phyloP scores from a whole-genome alignment of 1,139 yeast genomes.

The Taphrina pruni region DNA sequence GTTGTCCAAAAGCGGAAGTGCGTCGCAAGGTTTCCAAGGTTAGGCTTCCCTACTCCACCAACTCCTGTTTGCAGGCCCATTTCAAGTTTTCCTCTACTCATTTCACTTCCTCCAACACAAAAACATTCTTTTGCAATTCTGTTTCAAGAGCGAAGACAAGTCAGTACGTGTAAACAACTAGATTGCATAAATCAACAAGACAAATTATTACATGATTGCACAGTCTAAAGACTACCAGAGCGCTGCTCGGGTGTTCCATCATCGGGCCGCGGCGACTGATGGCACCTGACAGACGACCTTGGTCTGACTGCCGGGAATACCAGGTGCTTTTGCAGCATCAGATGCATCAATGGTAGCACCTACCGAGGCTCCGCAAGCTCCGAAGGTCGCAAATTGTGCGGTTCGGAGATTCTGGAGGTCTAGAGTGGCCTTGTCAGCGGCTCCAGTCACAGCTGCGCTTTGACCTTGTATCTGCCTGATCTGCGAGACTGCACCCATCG shows the following conservation, averaged over 20 bases:
- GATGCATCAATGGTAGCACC: constrained; percentile 39
- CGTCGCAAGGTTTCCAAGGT: too few species aligned
- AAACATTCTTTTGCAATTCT: too few species aligned
- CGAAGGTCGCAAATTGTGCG: constrained; percentile 39
- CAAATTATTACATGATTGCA: not conserved
- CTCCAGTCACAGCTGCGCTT: constrained; percentile 17
- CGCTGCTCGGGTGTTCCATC: not conserved
- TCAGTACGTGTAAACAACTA: too few species aligned
- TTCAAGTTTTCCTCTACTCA: too few species aligned
- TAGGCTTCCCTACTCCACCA: too few species aligned
- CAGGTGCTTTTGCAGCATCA: constrained; percentile 33
- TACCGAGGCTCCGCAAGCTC: constrained; percentile 38
- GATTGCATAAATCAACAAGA: too few species aligned
- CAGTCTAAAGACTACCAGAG: not conserved
- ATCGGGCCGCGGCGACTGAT: constrained; percentile 10
- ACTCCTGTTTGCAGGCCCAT: too few species aligned
- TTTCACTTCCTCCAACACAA: too few species aligned
- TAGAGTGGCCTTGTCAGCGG: constrained; percentile 30
- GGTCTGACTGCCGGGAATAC: constrained; percentile 32
- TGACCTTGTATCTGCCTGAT: constrained; percentile 32
- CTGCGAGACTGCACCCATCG: constrained; percentile 38
- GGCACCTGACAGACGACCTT: constrained; percentile 29
- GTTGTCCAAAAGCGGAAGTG: too few species aligned
- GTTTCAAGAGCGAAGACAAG: too few species aligned
- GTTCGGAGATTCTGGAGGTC: constrained; percentile 35